Percentiles rank a stretch among this genome's conserved stretches.
Evolutionary conservation across 129 eudicot species (phyloP).

Genomic region (Helianthus annuus): DNA sequence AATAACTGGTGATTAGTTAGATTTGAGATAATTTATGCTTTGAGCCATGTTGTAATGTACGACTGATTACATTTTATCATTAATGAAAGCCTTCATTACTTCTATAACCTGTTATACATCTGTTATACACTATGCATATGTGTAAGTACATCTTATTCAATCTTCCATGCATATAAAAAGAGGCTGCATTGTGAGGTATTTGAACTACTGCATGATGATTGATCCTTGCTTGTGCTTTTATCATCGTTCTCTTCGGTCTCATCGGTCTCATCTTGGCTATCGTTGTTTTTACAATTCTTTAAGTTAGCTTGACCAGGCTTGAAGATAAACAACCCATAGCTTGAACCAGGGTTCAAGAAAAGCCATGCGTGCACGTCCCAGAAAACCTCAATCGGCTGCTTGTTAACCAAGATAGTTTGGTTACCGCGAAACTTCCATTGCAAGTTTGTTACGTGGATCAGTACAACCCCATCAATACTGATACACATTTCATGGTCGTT

Average conservation of each 20-base stretch:
- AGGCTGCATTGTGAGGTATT: slow-evolving; percentile 56
- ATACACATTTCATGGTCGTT: slow-evolving; percentile 94
- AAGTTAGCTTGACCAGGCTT: slow-evolving; percentile 52
- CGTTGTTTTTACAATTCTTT: slow-evolving; percentile 45
- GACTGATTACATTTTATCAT: slow-evolving; percentile 2
- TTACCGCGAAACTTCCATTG: slow-evolving; percentile 94
- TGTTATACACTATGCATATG: neutral
- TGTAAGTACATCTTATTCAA: slow-evolving; percentile 46
- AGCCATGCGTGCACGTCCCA: slow-evolving; percentile 94
- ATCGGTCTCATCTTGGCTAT: slow-evolving; percentile 47
- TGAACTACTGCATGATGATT: slow-evolving; percentile 49
- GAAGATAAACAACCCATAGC: slow-evolving; percentile 73
- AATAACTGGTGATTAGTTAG: neutral
- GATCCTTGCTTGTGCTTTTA: slow-evolving; percentile 46
- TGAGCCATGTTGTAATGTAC: neutral
- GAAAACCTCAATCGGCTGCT: slow-evolving; percentile 69
- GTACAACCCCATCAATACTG: slow-evolving; percentile 74
- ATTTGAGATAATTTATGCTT: slow-evolving; percentile 8
- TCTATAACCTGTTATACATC: slow-evolving; percentile 2
- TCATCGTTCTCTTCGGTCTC: slow-evolving; percentile 46
- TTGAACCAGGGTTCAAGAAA: slow-evolving; percentile 62
- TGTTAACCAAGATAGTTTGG: slow-evolving; percentile 71
- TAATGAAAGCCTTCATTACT: neutral
- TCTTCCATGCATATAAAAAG: slow-evolving; percentile 86
- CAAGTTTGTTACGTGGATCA: slow-evolving; percentile 72